Percentiles rank a stretch among this genome's conserved stretches.
Conservation (phyloP, 2,329 filamentous ascomycete genomes). For the Graphilbum fragrans region DNA sequence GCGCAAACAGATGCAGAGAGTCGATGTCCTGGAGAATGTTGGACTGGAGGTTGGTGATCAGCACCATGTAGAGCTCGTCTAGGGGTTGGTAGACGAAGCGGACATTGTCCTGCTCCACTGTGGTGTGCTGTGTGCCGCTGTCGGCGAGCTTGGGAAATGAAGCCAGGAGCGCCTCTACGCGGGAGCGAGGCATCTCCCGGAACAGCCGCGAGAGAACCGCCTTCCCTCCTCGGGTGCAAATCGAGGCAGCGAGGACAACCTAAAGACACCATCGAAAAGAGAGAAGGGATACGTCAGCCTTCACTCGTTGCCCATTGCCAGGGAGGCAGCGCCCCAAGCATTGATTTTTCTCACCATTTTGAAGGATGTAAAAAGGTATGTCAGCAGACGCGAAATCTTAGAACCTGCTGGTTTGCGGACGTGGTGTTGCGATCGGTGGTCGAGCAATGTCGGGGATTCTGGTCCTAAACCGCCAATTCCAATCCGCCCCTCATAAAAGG, state of each 20-base stretch:
- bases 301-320: not conserved
- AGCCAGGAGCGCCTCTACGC: conserved; percentile 91
- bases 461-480: conserved; percentile 5
- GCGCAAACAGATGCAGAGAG: conserved; percentile 92
- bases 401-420: not conserved
- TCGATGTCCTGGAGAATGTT: conserved; percentile 99
- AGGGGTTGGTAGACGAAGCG: conserved; percentile 98
- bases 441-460: conserved; percentile 1
- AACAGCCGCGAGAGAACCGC: conserved; percentile 96
- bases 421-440: not conserved
- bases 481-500: conserved; percentile 7
- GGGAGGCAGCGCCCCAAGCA: not conserved
- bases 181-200: conserved; percentile 90
- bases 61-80: conserved; percentile 98
- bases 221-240: conserved; percentile 97
- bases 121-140: conserved; percentile 92
- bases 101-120: conserved; percentile 97
- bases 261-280: conserved; percentile 23
- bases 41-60: conserved; percentile 98
- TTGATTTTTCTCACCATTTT: conserved; percentile 2
- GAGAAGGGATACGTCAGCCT: not conserved
- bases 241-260: conserved; percentile 97
- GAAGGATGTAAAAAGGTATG: not conserved
- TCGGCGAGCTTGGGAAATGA: conserved; percentile 97
- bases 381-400: not conserved